Evolutionary conservation across 2,329 filamentous ascomycete genomes (phyloP).

Genomic region (Harringtonia lauricola): DNA sequence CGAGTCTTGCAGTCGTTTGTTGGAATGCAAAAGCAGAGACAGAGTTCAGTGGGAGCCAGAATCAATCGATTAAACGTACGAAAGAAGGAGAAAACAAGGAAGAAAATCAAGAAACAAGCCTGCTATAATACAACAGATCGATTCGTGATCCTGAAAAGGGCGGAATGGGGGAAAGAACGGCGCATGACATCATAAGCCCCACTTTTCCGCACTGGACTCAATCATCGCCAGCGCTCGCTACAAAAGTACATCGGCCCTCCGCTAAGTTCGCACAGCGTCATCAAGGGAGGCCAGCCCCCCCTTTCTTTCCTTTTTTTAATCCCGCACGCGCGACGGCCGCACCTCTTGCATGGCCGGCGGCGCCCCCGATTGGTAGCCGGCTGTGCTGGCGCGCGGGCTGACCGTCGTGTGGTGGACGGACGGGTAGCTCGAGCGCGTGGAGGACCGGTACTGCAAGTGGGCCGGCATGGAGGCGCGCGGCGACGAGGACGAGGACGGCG

Average conservation of each 20-base stretch:
- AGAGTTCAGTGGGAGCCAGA: too few species aligned
- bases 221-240: not conserved
- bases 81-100: too few species aligned
- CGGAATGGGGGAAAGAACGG: too few species aligned
- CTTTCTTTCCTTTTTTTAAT: not conserved
- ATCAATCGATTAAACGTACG: too few species aligned
- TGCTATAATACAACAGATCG: too few species aligned
- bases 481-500: not conserved
- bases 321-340: conserved; percentile 6
- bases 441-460: conserved; percentile 1
- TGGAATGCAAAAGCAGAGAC: not conserved
- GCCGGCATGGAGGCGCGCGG: conserved; percentile 1
- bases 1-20: too few species aligned
- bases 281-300: too few species aligned
- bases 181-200: not conserved
- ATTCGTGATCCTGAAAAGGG: too few species aligned
- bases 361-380: conserved; percentile 21
- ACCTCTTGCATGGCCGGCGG: conserved; percentile 28
- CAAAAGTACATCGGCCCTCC: too few species aligned
- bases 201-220: not conserved
- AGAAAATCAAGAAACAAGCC: too few species aligned
- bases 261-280: too few species aligned
- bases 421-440: conserved; percentile 9
- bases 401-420: conserved; percentile 16
- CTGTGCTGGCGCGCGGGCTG: conserved; percentile 21